Base-by-base conservation (phyloP, 1,284 basidiomycete species). In the Ceratobasidium sp. region DNA sequence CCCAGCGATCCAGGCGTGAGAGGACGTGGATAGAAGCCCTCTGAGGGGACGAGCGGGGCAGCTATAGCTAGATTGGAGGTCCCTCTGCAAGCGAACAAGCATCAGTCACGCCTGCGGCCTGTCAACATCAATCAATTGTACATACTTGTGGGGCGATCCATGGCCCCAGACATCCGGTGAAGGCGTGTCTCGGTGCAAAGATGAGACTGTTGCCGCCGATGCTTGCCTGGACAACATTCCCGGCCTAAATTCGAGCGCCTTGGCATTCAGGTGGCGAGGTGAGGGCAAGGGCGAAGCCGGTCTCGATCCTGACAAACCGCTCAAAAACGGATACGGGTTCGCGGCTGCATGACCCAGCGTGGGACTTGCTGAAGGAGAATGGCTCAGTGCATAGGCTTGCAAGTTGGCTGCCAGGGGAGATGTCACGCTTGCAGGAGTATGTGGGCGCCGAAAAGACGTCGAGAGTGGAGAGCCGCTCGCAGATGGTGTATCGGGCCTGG, bases 51-150 rank as follows among this genome's bases (percentile, higher is more conserved):
- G 34, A 96, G 82, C 2, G 94, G 93, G 0, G 92, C 90, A 8
- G 93, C 93, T 71, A 95, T 94, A 38, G 93, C 92, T 8, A 95
- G 84, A 76, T 93, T 95, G 1, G 92, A 94, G 0, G 87, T 85
- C 0, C 87, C 86, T 58, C 92, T 78, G 29, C 73, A 15, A 74
- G 72, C 75, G 79, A 77, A 35, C 73, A 72, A 6, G 75, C 83
- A n/a, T n/a, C n/a, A 0, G 87, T 84, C 1, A 87, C 86, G 73
- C 84, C 89, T 10, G 73, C 69, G 32, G 69, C 68, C 10, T 72
- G 64, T 5, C 31, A 27, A 15, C 12, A n/a, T n/a, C 20, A 64
- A 38, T 7, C 3, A n/a, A 27, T 15, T 38, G n/a, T n/a, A 50
- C 58, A 53, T 55, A 62, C 47, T 74, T 73, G 76, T 90, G 88